These are phyloP conservation scores for Pseudogymnoascus sp. DNA, from an alignment of 2,329 filamentous ascomycete genomes.

Conservation along the genomic window DNA sequence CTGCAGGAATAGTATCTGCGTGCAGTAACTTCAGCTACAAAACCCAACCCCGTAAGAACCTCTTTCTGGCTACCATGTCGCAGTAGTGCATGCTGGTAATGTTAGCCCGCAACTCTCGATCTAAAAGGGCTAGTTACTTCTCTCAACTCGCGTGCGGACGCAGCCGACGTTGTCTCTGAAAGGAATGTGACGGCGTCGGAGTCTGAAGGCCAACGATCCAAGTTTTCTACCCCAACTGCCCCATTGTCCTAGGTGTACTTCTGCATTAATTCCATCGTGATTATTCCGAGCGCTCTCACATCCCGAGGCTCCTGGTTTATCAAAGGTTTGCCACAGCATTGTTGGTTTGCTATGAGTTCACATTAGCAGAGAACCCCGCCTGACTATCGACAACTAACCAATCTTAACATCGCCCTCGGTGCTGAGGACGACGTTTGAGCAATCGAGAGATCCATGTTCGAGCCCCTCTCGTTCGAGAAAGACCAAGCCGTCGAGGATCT, in stretches of 20 bases:
- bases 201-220: conserved; percentile 25
- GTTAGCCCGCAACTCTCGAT: neutral
- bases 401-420: conserved; percentile 7
- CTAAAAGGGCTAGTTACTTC: too few species aligned
- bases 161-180: conserved; percentile 24
- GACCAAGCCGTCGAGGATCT: conserved; percentile 9
- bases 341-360: conserved; percentile 12
- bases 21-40: neutral
- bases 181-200: conserved; percentile 29
- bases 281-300: conserved; percentile 23
- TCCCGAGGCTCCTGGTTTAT: conserved; percentile 11
- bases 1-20: conserved; percentile 6
- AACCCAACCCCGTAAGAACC: neutral
- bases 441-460: neutral
- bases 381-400: neutral
- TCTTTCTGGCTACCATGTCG: neutral
- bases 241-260: conserved; percentile 31
- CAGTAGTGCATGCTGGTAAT: neutral
- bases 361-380: neutral
- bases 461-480: neutral
- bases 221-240: conserved; percentile 28
- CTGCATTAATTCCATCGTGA: conserved; percentile 30
- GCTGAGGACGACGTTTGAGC: neutral
- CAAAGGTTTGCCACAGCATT: conserved; percentile 8
- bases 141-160: conserved; percentile 23